Evolutionary conservation across 306 rosid species (phyloP), one percentile per base, ranked within the genome.

Genomic region (Sesbania bispinosa): DNA sequence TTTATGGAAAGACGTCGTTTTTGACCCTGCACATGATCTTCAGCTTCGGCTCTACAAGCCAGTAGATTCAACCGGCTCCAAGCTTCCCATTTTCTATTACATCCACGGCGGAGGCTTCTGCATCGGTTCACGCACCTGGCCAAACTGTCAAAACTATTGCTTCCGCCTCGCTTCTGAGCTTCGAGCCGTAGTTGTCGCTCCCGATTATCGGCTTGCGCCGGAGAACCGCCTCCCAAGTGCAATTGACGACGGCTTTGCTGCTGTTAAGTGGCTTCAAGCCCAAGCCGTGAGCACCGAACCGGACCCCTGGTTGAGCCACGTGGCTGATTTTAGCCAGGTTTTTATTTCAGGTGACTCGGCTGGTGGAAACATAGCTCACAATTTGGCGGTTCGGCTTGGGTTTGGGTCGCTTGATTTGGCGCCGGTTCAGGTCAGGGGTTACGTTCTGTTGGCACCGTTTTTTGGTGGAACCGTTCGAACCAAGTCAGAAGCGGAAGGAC

Each of bases 91-190:
- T 13, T 85, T 90, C 57, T 93, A 68, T 68, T 93, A 93, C 77
- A 73, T 93, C 36, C 98, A 90, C 26, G 98, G 98, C 1, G 98
- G 98, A 20, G 97, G 98, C 71, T 93, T 93, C 66, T 90, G 97
- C 74, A 93, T 93, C 82, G 92, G 98, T 82, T 93, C 98, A 0
- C 96, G 96, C 15, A 41, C 96, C 0, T 93, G 98, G 98, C 93
- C 96, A 1, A 84, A 90, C 50, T 93, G 85, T 65, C 96, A 93
- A 4, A 93, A 90, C 82, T 93, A 88, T 75, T 90, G 98, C 63
- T 68, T 85, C 5, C 87, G 77, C 18, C 93, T 93, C 0, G 80
- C 92, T 48, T 55, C 60, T 4, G 62, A 72, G 64, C 96, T 90
- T 58, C 81, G 43, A 32, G 96, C 79, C 0, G 52, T 93, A 0